A percentile compares a stretch with the other conserved stretches of the same genome.
phyloP scores from a whole-genome alignment of 202 grass and related monocot genomes.

The Schoenoplectus tabernaemontani region DNA sequence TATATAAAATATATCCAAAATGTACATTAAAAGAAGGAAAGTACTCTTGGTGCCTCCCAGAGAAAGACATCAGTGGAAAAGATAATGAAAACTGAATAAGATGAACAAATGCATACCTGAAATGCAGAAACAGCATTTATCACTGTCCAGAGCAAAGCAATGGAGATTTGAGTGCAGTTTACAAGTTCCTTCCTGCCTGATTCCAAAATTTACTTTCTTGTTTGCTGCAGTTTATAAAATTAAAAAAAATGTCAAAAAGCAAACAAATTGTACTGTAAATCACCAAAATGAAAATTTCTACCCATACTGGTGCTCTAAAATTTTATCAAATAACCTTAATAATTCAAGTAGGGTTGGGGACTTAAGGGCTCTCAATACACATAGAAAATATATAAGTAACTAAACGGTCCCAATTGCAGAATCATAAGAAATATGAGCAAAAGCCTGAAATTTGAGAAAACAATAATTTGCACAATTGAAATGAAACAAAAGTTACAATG shows the following conservation, averaged over 20 bases:
- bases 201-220: slow-evolving; percentile 42
- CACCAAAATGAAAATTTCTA: neutral
- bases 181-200: slow-evolving; percentile 35
- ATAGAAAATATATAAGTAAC: neutral
- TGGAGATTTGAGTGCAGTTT: slow-evolving; percentile 57
- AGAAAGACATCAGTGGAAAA: neutral
- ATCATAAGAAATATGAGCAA: neutral
- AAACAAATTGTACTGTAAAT: neutral
- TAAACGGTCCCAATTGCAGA: neutral
- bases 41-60: neutral
- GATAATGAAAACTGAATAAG: neutral
- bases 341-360: neutral
- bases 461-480: neutral
- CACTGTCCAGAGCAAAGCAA: slow-evolving; percentile 37
- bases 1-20: neutral
- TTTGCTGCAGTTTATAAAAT: slow-evolving; percentile 17
- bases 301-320: neutral
- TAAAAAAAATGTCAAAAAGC: slow-evolving; percentile 16
- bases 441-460: neutral
- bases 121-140: slow-evolving; percentile 40
- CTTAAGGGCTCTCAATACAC: neutral
- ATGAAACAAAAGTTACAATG: neutral
- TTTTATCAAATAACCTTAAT: neutral
- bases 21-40: neutral
- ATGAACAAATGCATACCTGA: slow-evolving; percentile 41